Conservation (phyloP, 345 rosid species). For the Hibiscus tridactylites region DNA sequence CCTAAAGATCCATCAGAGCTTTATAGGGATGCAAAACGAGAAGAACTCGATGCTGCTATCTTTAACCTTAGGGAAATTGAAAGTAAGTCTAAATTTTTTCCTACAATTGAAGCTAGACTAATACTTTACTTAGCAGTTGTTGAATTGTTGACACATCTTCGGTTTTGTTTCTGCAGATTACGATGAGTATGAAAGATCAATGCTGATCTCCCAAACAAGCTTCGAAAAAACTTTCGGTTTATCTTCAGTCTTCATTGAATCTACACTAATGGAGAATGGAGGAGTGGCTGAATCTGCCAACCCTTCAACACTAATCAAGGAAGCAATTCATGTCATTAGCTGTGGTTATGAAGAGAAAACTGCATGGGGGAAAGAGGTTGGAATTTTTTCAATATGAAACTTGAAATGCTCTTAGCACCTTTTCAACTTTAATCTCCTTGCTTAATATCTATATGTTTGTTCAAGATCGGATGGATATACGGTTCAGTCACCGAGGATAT, state of each 20-base stretch:
- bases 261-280: conserved; percentile 84
- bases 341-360: conserved; percentile 95
- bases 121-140: neutral
- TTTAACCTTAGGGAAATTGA: conserved; percentile 87
- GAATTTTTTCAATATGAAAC: neutral
- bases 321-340: conserved; percentile 96
- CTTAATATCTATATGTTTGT: conserved; percentile 2
- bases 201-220: conserved; percentile 85
- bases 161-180: conserved; percentile 44
- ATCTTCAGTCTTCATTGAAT: conserved; percentile 91
- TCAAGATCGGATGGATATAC: conserved; percentile 97
- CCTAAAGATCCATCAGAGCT: conserved; percentile 63
- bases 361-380: conserved; percentile 97
- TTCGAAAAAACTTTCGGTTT: conserved; percentile 95
- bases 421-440: neutral
- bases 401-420: neutral
- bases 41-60: conserved; percentile 89
- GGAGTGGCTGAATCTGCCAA: conserved; percentile 87
- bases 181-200: conserved; percentile 85
- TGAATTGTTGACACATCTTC: neutral
- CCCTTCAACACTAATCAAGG: conserved; percentile 74
- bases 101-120: neutral
- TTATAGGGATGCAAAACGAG: conserved; percentile 73
- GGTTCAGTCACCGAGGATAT: conserved; percentile 96
- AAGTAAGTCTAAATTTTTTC: conserved; percentile 30